phyloP scores from a whole-genome alignment of 345 rosid species.

The Chamaenerion angustifolium region DNA sequence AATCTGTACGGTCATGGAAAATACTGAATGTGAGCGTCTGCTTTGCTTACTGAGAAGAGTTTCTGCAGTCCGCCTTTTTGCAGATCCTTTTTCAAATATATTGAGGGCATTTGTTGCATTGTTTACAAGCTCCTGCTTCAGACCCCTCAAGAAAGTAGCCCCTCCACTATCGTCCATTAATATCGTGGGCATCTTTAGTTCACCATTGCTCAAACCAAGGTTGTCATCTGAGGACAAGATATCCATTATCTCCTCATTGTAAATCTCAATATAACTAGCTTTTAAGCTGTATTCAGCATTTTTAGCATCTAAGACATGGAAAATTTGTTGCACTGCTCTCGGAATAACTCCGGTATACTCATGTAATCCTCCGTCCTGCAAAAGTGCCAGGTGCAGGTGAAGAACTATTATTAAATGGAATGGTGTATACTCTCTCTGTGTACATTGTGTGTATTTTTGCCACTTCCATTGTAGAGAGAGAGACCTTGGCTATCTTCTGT shows the following conservation, averaged over 20 bases:
- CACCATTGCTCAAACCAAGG: slow-evolving; percentile 58
- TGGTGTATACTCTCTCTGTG: background rate
- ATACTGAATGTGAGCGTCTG: slow-evolving; percentile 95
- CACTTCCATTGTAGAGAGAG: too few relatives aligned
- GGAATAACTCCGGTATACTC: slow-evolving; percentile 96
- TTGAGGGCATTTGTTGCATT: slow-evolving; percentile 89
- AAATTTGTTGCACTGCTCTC: slow-evolving; percentile 83
- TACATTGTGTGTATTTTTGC: background rate
- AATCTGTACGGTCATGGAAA: slow-evolving; percentile 90
- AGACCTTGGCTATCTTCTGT: slow-evolving; percentile 84
- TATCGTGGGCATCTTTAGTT: slow-evolving; percentile 80
- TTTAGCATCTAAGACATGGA: slow-evolving; percentile 79
- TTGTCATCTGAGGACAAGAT: slow-evolving; percentile 87
- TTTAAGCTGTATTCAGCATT: slow-evolving; percentile 91
- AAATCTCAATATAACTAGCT: slow-evolving; percentile 85
- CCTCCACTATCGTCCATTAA: slow-evolving; percentile 99
- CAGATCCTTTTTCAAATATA: slow-evolving; percentile 91
- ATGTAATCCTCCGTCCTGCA: slow-evolving; percentile 92
- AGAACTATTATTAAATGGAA: slow-evolving; percentile 8
- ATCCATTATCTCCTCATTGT: slow-evolving; percentile 92
- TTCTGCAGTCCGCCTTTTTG: slow-evolving; percentile 95
- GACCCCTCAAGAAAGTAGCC: slow-evolving; percentile 83
- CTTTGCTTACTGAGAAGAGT: slow-evolving; percentile 98
- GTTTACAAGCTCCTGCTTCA: slow-evolving; percentile 93
- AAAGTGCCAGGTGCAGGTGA: slow-evolving; percentile 4